Conservation (phyloP, 192 early-diverging fungal genomes). For the Entophlyctis luteolus region DNA sequence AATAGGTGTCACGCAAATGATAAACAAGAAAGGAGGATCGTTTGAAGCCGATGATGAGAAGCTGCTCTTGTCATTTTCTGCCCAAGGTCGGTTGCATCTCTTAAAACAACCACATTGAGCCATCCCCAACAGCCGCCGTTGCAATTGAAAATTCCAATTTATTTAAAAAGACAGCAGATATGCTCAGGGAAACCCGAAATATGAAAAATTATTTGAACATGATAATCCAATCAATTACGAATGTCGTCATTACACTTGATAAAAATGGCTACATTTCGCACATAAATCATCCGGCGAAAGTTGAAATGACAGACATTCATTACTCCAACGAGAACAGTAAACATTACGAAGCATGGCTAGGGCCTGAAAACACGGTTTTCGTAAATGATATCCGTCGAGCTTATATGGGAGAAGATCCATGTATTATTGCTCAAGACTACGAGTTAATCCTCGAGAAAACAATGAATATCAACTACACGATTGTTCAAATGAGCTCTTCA, state of each 20-base stretch:
- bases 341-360: conserved; percentile 38
- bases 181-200: conserved; percentile 26
- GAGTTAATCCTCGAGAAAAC: conserved; percentile 15
- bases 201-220: conserved; percentile 27
- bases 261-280: conserved; percentile 21
- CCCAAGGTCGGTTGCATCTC: conserved; percentile 38
- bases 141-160: conserved; percentile 54
- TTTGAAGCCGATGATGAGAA: conserved; percentile 49
- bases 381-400: conserved; percentile 42
- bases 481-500: conserved; percentile 23
- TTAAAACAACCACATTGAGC: not conserved
- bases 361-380: conserved; percentile 29
- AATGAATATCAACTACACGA: conserved; percentile 28
- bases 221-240: conserved; percentile 43
- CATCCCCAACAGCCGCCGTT: conserved; percentile 41
- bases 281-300: conserved; percentile 28
- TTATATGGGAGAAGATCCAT: conserved; percentile 2
- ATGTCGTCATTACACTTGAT: conserved; percentile 49
- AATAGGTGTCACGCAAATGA: conserved; percentile 56
- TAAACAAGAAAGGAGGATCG: conserved; percentile 41
- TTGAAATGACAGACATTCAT: not conserved
- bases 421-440: conserved; percentile 28
- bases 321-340: not conserved
- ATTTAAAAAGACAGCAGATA: conserved; percentile 53
- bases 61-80: conserved; percentile 49